These are phyloP conservation scores for Xylaria intraflava DNA, from an alignment of 495 filamentous ascomycete species.

Conservation along the genomic window DNA sequence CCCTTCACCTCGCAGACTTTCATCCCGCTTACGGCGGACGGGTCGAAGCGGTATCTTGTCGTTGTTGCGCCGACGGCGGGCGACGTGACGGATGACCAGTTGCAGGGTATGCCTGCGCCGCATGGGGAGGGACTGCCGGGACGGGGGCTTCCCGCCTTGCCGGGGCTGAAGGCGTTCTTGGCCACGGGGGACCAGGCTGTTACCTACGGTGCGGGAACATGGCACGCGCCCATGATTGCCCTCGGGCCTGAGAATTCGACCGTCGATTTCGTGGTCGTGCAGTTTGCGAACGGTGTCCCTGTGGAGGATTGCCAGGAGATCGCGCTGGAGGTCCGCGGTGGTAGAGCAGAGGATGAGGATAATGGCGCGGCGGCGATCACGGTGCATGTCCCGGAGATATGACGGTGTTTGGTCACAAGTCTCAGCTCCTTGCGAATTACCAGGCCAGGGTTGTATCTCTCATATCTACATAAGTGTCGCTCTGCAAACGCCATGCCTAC, in stretches of 20 bases:
- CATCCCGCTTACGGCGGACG: constrained; percentile 61
- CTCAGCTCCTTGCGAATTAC: no score
- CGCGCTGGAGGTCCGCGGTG: constrained; percentile 16
- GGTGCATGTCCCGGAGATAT: constrained; percentile 33
- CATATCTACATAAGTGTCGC: no score
- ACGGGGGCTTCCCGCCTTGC: constrained; percentile 67
- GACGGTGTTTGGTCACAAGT: constrained; percentile 8
- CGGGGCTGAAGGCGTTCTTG: constrained; percentile 65
- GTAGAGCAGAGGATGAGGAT: constrained; percentile 12
- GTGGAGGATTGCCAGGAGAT: constrained; percentile 91
- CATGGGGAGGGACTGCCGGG: constrained; percentile 31
- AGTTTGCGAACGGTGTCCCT: constrained; percentile 77
- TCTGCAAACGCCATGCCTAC: no score
- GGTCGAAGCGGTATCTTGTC: constrained; percentile 61
- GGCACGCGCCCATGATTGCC: constrained; percentile 97
- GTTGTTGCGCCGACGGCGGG: constrained; percentile 74
- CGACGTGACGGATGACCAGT: constrained; percentile 28
- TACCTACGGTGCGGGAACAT: constrained; percentile 85
- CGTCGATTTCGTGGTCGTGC: constrained; percentile 73
- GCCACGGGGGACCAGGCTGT: constrained; percentile 77
- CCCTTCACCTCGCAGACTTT: constrained; percentile 94
- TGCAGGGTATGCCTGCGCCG: constrained; percentile 33
- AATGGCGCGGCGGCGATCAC: constrained; percentile 14
- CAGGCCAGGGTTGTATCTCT: no score
- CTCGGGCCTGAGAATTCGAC: constrained; percentile 57